phyloP scores from a whole-genome alignment of 2,329 filamentous ascomycete species.

The Fusarium marasasianum region DNA sequence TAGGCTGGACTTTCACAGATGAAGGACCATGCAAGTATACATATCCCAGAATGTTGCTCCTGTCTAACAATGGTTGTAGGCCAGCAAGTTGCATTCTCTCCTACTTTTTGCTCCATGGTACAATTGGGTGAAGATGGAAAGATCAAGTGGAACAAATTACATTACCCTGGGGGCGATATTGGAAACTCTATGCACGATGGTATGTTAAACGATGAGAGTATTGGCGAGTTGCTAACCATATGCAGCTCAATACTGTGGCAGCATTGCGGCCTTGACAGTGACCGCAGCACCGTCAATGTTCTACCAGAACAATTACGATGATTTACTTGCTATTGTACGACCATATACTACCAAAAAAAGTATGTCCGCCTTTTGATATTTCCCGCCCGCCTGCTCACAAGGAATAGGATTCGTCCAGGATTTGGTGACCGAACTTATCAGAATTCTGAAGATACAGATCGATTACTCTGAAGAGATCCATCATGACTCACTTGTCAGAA shows the following conservation, averaged over 20 bases:
- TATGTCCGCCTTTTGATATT: conserved; percentile 10
- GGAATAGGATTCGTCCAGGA: conserved; percentile 65
- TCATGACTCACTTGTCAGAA: conserved; percentile 77
- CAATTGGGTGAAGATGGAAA: conserved; percentile 68
- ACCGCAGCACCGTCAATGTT: conserved; percentile 58
- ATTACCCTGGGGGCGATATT: conserved; percentile 60
- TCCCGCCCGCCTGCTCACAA: conserved; percentile 25
- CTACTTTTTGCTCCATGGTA: conserved; percentile 66
- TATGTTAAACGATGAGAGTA: conserved; percentile 40
- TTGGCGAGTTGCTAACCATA: conserved; percentile 14
- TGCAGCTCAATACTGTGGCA: conserved; percentile 63
- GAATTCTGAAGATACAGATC: conserved; percentile 75
- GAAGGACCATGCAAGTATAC: conserved; percentile 68
- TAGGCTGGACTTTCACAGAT: conserved; percentile 77
- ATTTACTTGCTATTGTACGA: conserved; percentile 75
- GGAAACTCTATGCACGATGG: conserved; percentile 59
- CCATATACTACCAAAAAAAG: conserved; percentile 52
- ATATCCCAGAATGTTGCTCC: background rate
- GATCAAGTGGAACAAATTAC: conserved; percentile 66
- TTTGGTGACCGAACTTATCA: conserved; percentile 73
- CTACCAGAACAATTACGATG: conserved; percentile 68
- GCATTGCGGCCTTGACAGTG: conserved; percentile 69
- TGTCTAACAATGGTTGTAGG: conserved; percentile 50
- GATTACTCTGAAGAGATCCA: conserved; percentile 83
- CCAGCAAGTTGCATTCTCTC: conserved; percentile 69